Evolutionary conservation across 1,139 yeast genomes (phyloP).

Genomic region (Candida sp.): DNA sequence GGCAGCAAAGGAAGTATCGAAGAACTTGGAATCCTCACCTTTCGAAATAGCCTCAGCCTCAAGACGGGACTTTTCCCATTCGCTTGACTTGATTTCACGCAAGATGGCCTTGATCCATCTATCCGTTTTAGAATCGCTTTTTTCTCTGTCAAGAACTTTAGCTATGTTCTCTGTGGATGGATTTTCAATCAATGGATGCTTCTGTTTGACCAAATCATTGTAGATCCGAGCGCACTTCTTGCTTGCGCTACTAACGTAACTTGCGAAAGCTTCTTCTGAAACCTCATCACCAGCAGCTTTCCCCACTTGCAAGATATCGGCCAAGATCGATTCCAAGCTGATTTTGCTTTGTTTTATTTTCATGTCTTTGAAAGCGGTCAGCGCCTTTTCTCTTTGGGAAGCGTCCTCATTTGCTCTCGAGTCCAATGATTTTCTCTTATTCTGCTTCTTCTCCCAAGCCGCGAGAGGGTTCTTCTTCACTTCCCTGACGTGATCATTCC

Average conservation of each 20-base stretch:
- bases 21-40: background rate
- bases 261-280: constrained; percentile 24
- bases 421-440: constrained; percentile 46
- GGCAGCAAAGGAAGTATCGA: constrained; percentile 53
- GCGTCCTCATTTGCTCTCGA: constrained; percentile 21
- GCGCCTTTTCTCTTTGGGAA: constrained; percentile 19
- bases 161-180: constrained; percentile 21
- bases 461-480: constrained; percentile 63
- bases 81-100: constrained; percentile 55
- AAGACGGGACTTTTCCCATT: constrained; percentile 53
- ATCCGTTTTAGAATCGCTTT: constrained; percentile 29
- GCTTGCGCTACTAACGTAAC: constrained; percentile 24
- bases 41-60: constrained; percentile 37
- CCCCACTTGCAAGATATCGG: constrained; percentile 32
- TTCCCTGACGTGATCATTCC: constrained; percentile 71
- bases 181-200: constrained; percentile 29
- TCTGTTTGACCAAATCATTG: constrained; percentile 27
- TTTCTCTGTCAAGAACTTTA: constrained; percentile 38
- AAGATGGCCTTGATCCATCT: constrained; percentile 58
- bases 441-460: constrained; percentile 58
- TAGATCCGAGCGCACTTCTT: constrained; percentile 36
- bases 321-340: constrained; percentile 51
- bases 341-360: constrained; percentile 42
- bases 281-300: constrained; percentile 28
- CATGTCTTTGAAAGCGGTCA: constrained; percentile 20